Conservation (phyloP, 805 yeast species). For the Torulaspora delbrueckii region DNA sequence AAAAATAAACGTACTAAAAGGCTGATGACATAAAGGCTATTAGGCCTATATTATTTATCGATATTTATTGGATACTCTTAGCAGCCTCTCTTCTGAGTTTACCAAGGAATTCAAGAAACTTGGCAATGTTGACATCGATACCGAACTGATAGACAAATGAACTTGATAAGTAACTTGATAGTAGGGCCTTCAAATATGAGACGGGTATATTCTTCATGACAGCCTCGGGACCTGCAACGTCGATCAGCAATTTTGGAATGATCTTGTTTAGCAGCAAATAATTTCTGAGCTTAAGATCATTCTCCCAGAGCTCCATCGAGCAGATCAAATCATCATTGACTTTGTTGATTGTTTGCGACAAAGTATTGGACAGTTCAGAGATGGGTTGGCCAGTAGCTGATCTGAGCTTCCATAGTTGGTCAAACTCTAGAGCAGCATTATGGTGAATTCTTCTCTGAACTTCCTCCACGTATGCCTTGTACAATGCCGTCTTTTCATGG, state of each 20-base stretch:
- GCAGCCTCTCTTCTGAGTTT: slow-evolving; percentile 44
- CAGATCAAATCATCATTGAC: slow-evolving; percentile 80
- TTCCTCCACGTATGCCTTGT: slow-evolving; percentile 74
- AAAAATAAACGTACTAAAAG: neutral
- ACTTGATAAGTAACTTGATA: slow-evolving; percentile 81
- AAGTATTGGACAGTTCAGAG: slow-evolving; percentile 69
- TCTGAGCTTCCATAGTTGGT: slow-evolving; percentile 77
- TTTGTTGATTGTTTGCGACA: slow-evolving; percentile 78
- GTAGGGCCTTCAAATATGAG: slow-evolving; percentile 80
- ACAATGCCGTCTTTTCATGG: slow-evolving; percentile 63
- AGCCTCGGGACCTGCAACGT: slow-evolving; percentile 58
- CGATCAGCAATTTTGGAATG: slow-evolving; percentile 67
- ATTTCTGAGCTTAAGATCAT: slow-evolving; percentile 71
- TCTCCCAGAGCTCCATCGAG: slow-evolving; percentile 78
- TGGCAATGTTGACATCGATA: slow-evolving; percentile 69
- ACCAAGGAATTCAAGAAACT: slow-evolving; percentile 64
- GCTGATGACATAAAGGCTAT: neutral
- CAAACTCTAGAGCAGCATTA: slow-evolving; percentile 83
- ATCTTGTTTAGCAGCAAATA: slow-evolving; percentile 64
- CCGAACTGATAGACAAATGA: slow-evolving; percentile 81
- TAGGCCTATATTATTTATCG: neutral
- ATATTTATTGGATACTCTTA: neutral
- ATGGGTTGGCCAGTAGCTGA: slow-evolving; percentile 57
- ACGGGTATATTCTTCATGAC: slow-evolving; percentile 78
- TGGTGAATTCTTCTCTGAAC: slow-evolving; percentile 70